phyloP scores from a whole-genome alignment of 164 flowering plant species.

The Aristolochia californica region DNA sequence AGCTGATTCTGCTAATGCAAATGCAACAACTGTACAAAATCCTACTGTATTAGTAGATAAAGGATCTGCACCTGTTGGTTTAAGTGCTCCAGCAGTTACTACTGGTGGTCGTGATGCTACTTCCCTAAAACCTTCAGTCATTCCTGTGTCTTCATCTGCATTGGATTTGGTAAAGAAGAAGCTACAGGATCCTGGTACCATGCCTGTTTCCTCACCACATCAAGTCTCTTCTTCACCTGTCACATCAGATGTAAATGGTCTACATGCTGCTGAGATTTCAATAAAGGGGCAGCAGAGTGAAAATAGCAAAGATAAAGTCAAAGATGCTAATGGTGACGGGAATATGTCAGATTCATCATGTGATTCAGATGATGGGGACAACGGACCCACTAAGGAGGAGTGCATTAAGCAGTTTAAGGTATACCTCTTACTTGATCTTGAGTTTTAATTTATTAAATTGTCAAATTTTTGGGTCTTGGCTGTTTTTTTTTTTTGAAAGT shows the following conservation, averaged over 20 bases:
- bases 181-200: constrained; percentile 78
- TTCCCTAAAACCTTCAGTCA: constrained; percentile 41
- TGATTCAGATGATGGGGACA: constrained; percentile 86
- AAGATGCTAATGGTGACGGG: constrained; percentile 62
- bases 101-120: constrained; percentile 88
- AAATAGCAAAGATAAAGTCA: constrained; percentile 52
- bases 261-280: constrained; percentile 37
- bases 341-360: constrained; percentile 78
- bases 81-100: constrained; percentile 71
- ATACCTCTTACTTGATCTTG: constrained; percentile 5
- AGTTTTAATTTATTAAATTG: neutral
- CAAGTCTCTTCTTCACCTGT: constrained; percentile 27
- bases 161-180: constrained; percentile 87
- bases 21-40: constrained; percentile 21
- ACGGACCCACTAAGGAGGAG: constrained; percentile 84
- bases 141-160: constrained; percentile 64
- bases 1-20: constrained; percentile 27
- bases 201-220: constrained; percentile 44
- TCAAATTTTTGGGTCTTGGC: neutral
- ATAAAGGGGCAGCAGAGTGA: constrained; percentile 51
- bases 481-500: no score
- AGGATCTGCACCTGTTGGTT: constrained; percentile 33
- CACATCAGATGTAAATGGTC: constrained; percentile 47
- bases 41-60: constrained; percentile 33
- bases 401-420: constrained; percentile 85